phyloP scores from a whole-genome alignment of 345 rosid genomes.

The Microthlaspi erraticum region DNA sequence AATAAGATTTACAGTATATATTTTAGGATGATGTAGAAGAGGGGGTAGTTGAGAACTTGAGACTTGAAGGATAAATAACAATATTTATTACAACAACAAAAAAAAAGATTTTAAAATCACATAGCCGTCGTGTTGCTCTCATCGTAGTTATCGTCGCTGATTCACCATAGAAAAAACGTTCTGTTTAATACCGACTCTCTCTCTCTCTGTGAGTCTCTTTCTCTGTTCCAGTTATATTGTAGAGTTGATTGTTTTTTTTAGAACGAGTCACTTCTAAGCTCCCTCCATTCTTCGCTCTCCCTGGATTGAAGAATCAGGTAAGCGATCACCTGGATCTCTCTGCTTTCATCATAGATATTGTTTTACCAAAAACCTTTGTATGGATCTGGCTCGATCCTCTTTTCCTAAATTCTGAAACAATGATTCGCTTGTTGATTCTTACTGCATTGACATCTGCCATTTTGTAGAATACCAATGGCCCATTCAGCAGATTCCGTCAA shows the following conservation, averaged over 20 bases:
- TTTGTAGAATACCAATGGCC: conserved; percentile 54
- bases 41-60: background rate
- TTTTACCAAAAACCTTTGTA: background rate
- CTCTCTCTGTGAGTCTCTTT: conserved; percentile 1
- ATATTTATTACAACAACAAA: background rate
- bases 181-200: conserved; percentile 18
- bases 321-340: conserved; percentile 28
- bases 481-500: conserved; percentile 66
- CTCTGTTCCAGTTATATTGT: conserved; percentile 25
- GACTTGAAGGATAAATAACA: background rate
- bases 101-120: conserved; percentile 17
- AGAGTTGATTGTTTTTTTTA: conserved; percentile 4
- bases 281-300: conserved; percentile 6
- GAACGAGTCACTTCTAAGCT: conserved; percentile 13
- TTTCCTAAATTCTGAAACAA: too few relatives aligned
- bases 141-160: conserved; percentile 41
- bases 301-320: conserved; percentile 28
- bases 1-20: background rate
- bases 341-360: background rate
- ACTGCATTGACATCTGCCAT: conserved; percentile 9
- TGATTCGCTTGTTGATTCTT: conserved; percentile 2
- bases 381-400: conserved; percentile 24
- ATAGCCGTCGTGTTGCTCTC: conserved; percentile 37
- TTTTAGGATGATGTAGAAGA: background rate
- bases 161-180: conserved; percentile 15